phyloP scores from a whole-genome alignment of 495 filamentous ascomycete species.

The Staphylotrichum longicolle region DNA sequence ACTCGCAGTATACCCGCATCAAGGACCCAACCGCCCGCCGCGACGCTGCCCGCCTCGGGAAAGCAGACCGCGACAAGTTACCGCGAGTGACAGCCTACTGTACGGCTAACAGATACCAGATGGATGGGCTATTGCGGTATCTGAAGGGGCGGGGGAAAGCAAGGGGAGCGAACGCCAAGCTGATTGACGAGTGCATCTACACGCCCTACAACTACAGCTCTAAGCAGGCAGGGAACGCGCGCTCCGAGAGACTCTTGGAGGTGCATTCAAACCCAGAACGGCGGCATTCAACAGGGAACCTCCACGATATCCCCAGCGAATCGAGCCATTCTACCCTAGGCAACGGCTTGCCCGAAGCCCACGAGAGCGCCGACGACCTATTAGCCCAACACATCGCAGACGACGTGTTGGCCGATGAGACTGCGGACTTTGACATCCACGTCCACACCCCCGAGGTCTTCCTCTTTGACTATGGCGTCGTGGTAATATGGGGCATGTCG shows the following conservation, averaged over 20 bases:
- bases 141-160: conserved; percentile 75
- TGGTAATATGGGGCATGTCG: conserved; percentile 99
- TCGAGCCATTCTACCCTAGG: conserved; percentile 16
- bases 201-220: conserved; percentile 76
- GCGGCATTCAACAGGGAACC: conserved; percentile 41
- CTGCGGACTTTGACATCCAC: conserved; percentile 62
- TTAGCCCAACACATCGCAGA: background rate
- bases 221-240: conserved; percentile 34
- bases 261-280: conserved; percentile 59
- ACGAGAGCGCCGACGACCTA: conserved; percentile 24
- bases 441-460: conserved; percentile 93
- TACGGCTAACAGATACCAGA: conserved; percentile 83
- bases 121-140: conserved; percentile 83
- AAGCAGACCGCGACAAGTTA: conserved; percentile 82
- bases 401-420: conserved; percentile 32
- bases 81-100: conserved; percentile 95
- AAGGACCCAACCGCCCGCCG: conserved; percentile 92
- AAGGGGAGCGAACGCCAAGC: conserved; percentile 77
- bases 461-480: conserved; percentile 95
- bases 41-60: conserved; percentile 89
- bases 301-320: conserved; percentile 16
- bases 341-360: conserved; percentile 23
- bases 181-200: conserved; percentile 96
- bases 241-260: conserved; percentile 32
- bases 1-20: conserved; percentile 88